Conservation (phyloP, 352 stramenopile genomes). For the Peronospora tabacina region DNA sequence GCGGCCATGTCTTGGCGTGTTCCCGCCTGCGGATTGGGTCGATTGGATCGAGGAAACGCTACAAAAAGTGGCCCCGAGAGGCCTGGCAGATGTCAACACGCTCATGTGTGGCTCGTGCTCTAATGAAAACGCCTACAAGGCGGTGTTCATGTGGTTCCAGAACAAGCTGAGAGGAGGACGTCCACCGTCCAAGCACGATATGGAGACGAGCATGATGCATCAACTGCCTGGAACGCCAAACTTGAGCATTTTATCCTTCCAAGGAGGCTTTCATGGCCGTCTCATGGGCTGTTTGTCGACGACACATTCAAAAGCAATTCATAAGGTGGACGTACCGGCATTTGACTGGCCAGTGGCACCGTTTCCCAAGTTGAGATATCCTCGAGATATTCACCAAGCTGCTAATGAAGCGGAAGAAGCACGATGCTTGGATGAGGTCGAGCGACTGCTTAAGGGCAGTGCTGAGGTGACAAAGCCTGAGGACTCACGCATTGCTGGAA, state of each 20-base stretch:
- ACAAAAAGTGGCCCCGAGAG: conserved; percentile 42
- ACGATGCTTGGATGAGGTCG: conserved; percentile 57
- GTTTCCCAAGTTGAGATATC: conserved; percentile 64
- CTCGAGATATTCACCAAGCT: conserved; percentile 47
- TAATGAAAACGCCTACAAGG: conserved; percentile 84
- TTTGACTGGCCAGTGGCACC: conserved; percentile 79
- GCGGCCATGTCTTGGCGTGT: conserved; percentile 66
- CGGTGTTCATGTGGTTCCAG: conserved; percentile 85
- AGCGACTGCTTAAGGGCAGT: conserved; percentile 43
- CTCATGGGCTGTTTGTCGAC: conserved; percentile 74
- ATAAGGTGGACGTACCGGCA: conserved; percentile 80
- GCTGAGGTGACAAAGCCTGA: conserved; percentile 19
- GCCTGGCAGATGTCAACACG: conserved; percentile 63
- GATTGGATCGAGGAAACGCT: conserved; percentile 61
- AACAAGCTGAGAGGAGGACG: conserved; percentile 54
- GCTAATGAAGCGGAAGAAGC: conserved; percentile 64
- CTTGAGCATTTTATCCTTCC: conserved; percentile 77
- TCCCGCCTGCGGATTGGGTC: conserved; percentile 68
- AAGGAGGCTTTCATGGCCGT: conserved; percentile 73
- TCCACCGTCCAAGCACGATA: conserved; percentile 48
- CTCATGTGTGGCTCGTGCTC: conserved; percentile 85
- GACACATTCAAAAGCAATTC: conserved; percentile 80
- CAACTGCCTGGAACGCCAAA: conserved; percentile 59
- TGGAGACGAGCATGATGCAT: conserved; percentile 68
- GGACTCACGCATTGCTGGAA: conserved; percentile 51